These are phyloP conservation scores for Odontarrhena argentea DNA, from an alignment of 345 rosid genomes.

Conservation along the genomic window DNA sequence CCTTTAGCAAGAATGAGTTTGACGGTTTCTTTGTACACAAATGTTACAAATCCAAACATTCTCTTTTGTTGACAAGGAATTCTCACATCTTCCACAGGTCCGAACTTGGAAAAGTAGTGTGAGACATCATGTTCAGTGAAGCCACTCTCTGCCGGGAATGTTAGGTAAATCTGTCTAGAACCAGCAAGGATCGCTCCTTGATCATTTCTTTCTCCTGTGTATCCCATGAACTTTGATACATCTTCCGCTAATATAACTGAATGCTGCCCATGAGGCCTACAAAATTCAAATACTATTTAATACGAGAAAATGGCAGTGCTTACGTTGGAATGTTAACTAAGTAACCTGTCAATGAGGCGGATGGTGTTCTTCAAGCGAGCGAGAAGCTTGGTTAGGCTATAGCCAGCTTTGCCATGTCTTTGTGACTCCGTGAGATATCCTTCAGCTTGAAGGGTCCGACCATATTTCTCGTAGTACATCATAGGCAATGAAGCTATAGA, in stretches of 20 bases:
- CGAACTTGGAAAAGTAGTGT: conserved; percentile 75
- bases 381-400: conserved; percentile 90
- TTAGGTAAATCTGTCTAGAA: conserved; percentile 88
- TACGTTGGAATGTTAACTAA: neutral
- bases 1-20: conserved; percentile 75
- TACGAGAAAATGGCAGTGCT: neutral
- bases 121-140: conserved; percentile 89
- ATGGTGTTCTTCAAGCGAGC: conserved; percentile 80
- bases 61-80: conserved; percentile 92
- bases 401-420: conserved; percentile 95
- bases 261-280: conserved; percentile 97
- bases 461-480: conserved; percentile 84
- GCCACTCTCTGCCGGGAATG: conserved; percentile 91
- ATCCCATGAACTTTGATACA: conserved; percentile 61
- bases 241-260: conserved; percentile 88
- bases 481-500: conserved; percentile 94
- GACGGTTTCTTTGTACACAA: conserved; percentile 66
- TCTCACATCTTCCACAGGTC: conserved; percentile 93
- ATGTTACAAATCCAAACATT: conserved; percentile 97
- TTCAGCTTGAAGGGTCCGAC: conserved; percentile 88
- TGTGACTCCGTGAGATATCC: conserved; percentile 98
- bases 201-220: conserved; percentile 57
- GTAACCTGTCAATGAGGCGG: conserved; percentile 83
- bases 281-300: conserved; percentile 13
- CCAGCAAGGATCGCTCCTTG: conserved; percentile 62